Evolutionary conservation across 352 stramenopile species (phyloP), one percentile per base, ranked within the genome.

Genomic region (Pythium sp.): DNA sequence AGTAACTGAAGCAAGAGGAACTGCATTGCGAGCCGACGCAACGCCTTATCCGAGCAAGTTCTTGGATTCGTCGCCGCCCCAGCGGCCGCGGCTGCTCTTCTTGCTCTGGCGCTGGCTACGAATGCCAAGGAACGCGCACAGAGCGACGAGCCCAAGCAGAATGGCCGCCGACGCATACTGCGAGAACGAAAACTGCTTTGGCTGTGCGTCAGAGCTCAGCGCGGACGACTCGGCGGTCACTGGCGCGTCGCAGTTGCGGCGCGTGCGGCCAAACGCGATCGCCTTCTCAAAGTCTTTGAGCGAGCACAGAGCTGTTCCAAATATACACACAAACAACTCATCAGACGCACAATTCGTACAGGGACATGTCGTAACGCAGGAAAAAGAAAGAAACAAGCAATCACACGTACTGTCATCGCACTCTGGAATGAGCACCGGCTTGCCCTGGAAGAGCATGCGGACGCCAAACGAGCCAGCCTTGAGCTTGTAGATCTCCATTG

Each of bases 401-500:
- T n/a, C 14, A 1, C 6, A 82, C 78, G 56, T 74, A 95, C 87
- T 92, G 67, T 93, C 84, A 28, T 70, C 55, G 58, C 87, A 95
- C 14, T 91, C 85, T 43, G 87, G 87, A 36, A 95, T 75, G 51
- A 76, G 68, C 49, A 91, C 73, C 24, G 83, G 82, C 63, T 94
- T 67, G 65, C 87, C 87, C 58, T 92, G 83, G 76, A 92, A 93
- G 49, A 95, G 67, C 69, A 91, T 77, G 18, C 87, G 87, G 62
- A 80, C 78, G 0, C 75, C 82, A 57, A 91, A 80, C 20, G 72
- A 85, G 20, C 68, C 73, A 18, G 36, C 72, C 66, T 90, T 90
- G 4, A 78, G 81, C 80, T 91, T 92, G 84, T 95, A 95, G 0
- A 95, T 54, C 74, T 95, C 88, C 30, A 93, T 79, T 28, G 76